Base-by-base conservation (phyloP, 176 grass and related monocot species). In the Zoysia japonica region DNA sequence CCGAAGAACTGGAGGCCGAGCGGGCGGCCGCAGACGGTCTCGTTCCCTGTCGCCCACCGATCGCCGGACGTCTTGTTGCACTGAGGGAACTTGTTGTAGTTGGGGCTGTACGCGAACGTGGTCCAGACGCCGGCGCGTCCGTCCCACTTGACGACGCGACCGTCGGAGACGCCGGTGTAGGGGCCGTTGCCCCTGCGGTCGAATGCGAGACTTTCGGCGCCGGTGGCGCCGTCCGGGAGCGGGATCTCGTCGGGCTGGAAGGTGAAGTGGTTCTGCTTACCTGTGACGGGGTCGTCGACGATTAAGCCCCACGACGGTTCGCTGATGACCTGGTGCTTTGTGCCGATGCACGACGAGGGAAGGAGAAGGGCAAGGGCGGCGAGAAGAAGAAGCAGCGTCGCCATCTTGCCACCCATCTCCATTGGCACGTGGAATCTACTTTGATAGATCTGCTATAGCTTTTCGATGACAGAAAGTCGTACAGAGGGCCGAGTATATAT, bases 131-230 rank as follows among this genome's bases (percentile, higher is more conserved):
- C 0, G 9, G 11, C 15, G n/a, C 12, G 9, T 17, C 70, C 91
- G 51, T 60, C 69, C 91, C 91, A 93, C 65, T 74, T 85, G 52
- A 93, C 70, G 39, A 93, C 75, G 41, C 88, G 51, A 13, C 91
- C 88, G 62, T 82, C 77, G 9, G 91, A 93, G 46, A 93, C 85
- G 7, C 91, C 91, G 9, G 88, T 77, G 67, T 93, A 93, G 20
- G 91, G 88, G 0, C 91, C 88, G 2, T 70, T n/a, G 4, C 82
- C 91, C 2, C 7, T 36, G 3, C 48, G 82, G 76, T 93, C 91
- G 75, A 93, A 93, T 42, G 81, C 82, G 16, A 93, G 75, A 82
- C 91, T 93, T 54, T 93, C 91, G 5, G 85, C 79, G 8, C 91
- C 91, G 11, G 3, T 53, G 67, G 72, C 44, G 7, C 78, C 14